Evolutionary conservation across 306 rosid species (phyloP).

Genomic region (Dryas octopetala): DNA sequence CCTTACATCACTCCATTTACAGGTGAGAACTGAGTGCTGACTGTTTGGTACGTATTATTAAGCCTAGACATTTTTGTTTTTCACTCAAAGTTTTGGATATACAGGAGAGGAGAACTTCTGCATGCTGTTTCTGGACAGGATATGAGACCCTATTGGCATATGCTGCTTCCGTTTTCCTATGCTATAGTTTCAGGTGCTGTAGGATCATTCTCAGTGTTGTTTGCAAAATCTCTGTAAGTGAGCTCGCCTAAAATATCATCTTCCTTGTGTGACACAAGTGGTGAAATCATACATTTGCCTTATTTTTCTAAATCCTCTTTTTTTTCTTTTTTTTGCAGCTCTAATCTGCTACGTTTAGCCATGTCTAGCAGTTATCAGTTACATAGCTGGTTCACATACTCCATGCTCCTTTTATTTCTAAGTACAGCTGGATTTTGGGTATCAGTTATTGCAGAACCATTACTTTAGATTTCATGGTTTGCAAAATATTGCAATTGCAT

Average conservation of each 20-base stretch:
- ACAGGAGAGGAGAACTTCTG: constrained; percentile 84
- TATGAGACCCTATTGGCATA: constrained; percentile 79
- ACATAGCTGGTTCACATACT: constrained; percentile 97
- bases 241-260: constrained; percentile 26
- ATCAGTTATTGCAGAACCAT: constrained; percentile 30
- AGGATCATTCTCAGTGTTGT: constrained; percentile 97
- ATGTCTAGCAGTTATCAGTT: constrained; percentile 84
- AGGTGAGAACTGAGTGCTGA: constrained; percentile 46
- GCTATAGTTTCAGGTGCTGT: constrained; percentile 98
- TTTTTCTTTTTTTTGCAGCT: constrained; percentile 48
- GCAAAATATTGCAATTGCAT: constrained; percentile 3
- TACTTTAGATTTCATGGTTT: constrained; percentile 16
- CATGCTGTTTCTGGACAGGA: constrained; percentile 75
- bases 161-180: constrained; percentile 88
- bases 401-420: constrained; percentile 87
- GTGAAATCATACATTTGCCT: neutral
- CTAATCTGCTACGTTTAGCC: constrained; percentile 82
- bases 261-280: constrained; percentile 20
- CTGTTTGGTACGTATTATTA: constrained; percentile 19
- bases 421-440: constrained; percentile 99
- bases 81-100: constrained; percentile 28
- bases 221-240: constrained; percentile 98
- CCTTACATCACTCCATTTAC: constrained; percentile 73
- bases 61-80: constrained; percentile 13
- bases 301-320: constrained; percentile 24